phyloP scores from a whole-genome alignment of 129 eudicot species.

The Chrysanthemum lavandulifolium region DNA sequence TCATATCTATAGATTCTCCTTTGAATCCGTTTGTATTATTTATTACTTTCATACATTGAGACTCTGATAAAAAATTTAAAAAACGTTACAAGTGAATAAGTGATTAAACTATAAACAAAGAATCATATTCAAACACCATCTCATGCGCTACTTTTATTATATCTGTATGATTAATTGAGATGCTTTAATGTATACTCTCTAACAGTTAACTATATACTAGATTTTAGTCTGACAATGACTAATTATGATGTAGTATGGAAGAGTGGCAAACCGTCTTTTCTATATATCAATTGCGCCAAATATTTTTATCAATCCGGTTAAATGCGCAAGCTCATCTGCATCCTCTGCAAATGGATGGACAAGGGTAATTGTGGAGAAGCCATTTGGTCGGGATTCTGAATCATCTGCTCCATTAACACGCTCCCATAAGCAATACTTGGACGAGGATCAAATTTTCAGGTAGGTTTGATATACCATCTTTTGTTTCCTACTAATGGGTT shows the following conservation, averaged over 20 bases:
- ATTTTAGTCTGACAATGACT: slow-evolving; percentile 14
- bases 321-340: slow-evolving; percentile 68
- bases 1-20: not conserved
- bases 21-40: no score
- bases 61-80: no score
- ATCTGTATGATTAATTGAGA: no score
- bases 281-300: slow-evolving; percentile 95
- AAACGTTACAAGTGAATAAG: no score
- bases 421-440: slow-evolving; percentile 78
- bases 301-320: slow-evolving; percentile 82
- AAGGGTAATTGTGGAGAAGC: slow-evolving; percentile 94
- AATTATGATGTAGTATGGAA: slow-evolving; percentile 58
- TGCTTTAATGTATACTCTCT: no score
- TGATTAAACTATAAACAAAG: no score
- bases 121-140: no score
- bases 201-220: not conserved
- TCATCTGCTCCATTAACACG: slow-evolving; percentile 91
- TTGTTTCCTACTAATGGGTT: no score
- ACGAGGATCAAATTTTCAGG: slow-evolving; percentile 98
- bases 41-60: no score
- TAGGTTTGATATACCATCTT: not conserved
- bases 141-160: no score
- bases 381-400: slow-evolving; percentile 95
- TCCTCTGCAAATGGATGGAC: slow-evolving; percentile 51
- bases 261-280: slow-evolving; percentile 80